A percentile compares a stretch with the other conserved stretches of the same genome.
phyloP scores from a whole-genome alignment of 306 rosid genomes.

The Malus fusca region DNA sequence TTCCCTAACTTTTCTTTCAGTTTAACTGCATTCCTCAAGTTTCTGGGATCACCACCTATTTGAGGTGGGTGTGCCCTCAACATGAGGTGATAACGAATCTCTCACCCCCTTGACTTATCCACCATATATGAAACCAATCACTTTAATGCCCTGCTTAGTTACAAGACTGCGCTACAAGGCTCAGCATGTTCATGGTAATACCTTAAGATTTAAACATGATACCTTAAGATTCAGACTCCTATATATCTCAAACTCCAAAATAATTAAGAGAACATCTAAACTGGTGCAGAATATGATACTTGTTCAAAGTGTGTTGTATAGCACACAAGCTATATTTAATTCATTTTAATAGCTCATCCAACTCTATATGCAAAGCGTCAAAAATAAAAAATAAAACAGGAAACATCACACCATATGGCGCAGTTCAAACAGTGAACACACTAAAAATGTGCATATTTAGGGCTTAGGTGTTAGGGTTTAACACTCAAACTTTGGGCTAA shows the following conservation, averaged over 20 bases:
- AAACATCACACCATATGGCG: neutral
- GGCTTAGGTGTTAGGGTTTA: neutral
- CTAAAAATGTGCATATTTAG: neutral
- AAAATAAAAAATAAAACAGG: neutral
- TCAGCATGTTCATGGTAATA: neutral
- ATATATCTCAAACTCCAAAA: neutral
- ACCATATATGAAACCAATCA: neutral
- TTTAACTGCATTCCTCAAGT: neutral
- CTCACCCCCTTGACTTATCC: neutral
- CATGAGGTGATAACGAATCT: neutral
- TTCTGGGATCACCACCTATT: neutral
- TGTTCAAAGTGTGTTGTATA: neutral
- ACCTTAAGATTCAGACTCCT: neutral
- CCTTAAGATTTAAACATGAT: neutral
- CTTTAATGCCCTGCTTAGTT: neutral
- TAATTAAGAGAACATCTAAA: neutral
- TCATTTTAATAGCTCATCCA: neutral
- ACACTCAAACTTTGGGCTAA: neutral
- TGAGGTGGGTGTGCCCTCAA: neutral
- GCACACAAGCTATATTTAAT: too few species aligned
- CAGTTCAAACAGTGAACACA: neutral
- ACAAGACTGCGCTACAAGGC: neutral
- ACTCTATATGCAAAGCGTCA: neutral
- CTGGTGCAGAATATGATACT: neutral
- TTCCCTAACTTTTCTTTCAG: neutral